A percentile compares a stretch with the other conserved stretches of the same genome.
Conservation (phyloP, 176 grass and related monocot species). For the Oropetium thomaeum region DNA sequence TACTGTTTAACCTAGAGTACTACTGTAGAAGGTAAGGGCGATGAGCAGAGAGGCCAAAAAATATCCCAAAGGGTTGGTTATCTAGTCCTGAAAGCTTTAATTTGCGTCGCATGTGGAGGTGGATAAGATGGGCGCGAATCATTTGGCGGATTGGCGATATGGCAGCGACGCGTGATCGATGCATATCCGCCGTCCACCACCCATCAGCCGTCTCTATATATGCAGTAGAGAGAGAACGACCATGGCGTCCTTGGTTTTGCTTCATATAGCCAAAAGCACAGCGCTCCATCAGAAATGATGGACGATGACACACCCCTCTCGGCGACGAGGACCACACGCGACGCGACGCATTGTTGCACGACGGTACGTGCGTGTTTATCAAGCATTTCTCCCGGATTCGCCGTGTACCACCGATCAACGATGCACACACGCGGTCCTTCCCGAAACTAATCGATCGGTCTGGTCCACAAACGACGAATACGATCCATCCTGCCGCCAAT, state of each 20-base stretch:
- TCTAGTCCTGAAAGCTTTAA: conserved; percentile 24
- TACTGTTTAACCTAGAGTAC: background rate
- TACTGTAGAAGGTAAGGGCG: background rate
- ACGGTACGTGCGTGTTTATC: background rate
- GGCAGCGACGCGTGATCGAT: background rate
- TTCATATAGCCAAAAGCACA: conserved; percentile 25
- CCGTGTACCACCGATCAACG: background rate
- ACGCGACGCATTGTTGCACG: too few relatives aligned
- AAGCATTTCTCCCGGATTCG: background rate
- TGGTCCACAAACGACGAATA: background rate
- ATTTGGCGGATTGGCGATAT: background rate
- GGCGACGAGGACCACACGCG: conserved; percentile 24
- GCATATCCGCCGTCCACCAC: background rate
- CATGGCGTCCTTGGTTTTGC: conserved; percentile 18
- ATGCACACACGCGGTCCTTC: background rate
- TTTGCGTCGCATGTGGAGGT: conserved; percentile 28
- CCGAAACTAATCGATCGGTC: background rate
- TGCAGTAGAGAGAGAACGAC: too few relatives aligned
- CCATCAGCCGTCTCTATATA: background rate
- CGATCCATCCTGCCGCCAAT: background rate
- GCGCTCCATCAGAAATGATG: conserved; percentile 23
- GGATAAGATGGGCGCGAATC: conserved; percentile 42
- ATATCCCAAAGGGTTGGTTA: conserved; percentile 2
- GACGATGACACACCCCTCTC: background rate
- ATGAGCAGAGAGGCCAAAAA: background rate